Conservation (phyloP, 192 early-diverging fungal species). For the Cladochytrium replicatum region DNA sequence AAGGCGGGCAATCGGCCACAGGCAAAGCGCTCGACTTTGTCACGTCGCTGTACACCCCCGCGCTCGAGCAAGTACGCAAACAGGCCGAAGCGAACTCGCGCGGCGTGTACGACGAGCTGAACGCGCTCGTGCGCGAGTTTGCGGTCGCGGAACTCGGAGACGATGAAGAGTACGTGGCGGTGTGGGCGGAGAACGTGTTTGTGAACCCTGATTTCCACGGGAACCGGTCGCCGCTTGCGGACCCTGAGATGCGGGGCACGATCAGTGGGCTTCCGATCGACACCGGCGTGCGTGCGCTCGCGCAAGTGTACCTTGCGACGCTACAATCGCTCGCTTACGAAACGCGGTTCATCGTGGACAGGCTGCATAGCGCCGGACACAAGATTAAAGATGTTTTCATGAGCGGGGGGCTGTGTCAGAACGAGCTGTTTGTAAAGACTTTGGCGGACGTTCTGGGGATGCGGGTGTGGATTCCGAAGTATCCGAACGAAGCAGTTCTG, state of each 20-base stretch:
- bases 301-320: slow-evolving; percentile 42
- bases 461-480: slow-evolving; percentile 42
- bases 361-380: slow-evolving; percentile 35
- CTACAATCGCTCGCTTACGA: slow-evolving; percentile 53
- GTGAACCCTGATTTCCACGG: slow-evolving; percentile 72
- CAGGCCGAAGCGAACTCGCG: slow-evolving; percentile 5
- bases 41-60: slow-evolving; percentile 42
- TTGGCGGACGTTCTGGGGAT: slow-evolving; percentile 47
- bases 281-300: not conserved
- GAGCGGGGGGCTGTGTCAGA: slow-evolving; percentile 57
- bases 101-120: slow-evolving; percentile 43
- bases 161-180: slow-evolving; percentile 5
- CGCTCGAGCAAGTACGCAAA: slow-evolving; percentile 22
- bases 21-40: slow-evolving; percentile 57
- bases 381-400: slow-evolving; percentile 47
- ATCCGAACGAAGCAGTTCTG: slow-evolving; percentile 50
- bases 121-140: slow-evolving; percentile 21
- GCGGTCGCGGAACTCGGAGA: too few species aligned
- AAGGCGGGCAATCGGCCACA: slow-evolving; percentile 68
- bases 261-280: slow-evolving; percentile 47
- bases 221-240: slow-evolving; percentile 60
- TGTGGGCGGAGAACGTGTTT: slow-evolving; percentile 33
- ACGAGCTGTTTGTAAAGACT: slow-evolving; percentile 48
- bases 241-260: slow-evolving; percentile 49
- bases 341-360: slow-evolving; percentile 52